phyloP scores from a whole-genome alignment of 2,329 filamentous ascomycete species.

The Hirsutella minnesotensis region DNA sequence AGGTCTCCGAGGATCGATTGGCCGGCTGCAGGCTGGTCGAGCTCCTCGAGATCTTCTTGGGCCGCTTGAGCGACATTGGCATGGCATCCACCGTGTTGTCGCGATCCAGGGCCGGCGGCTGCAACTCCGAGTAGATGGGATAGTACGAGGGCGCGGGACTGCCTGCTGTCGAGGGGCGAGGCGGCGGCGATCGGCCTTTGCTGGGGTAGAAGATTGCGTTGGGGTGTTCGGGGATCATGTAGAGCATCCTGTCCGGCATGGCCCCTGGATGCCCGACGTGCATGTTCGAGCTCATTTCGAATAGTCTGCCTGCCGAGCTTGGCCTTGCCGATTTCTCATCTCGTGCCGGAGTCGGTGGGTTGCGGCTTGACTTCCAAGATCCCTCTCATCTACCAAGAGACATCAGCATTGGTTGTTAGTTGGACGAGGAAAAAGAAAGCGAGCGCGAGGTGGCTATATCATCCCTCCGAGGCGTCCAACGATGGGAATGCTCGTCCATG shows the following conservation, averaged over 20 bases:
- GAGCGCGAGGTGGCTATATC: neutral
- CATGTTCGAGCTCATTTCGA: conserved; percentile 9
- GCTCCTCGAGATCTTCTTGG: conserved; percentile 21
- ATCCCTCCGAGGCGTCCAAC: too few species aligned
- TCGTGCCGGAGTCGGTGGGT: neutral
- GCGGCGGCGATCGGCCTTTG: conserved; percentile 1
- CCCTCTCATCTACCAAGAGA: neutral
- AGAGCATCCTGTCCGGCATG: conserved; percentile 6
- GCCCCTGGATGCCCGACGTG: conserved; percentile 6
- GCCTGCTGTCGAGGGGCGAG: conserved; percentile 5
- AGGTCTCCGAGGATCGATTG: conserved; percentile 11
- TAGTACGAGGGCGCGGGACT: conserved; percentile 11
- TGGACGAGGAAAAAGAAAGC: neutral
- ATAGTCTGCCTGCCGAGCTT: neutral
- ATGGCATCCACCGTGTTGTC: conserved; percentile 11
- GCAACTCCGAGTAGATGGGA: conserved; percentile 19
- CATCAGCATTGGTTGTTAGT: neutral
- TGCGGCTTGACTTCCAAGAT: neutral
- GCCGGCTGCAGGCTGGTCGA: neutral
- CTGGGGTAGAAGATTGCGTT: neutral
- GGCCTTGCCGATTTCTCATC: neutral
- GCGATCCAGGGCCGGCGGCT: conserved; percentile 13
- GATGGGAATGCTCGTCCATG: neutral
- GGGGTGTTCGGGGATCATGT: conserved; percentile 2
- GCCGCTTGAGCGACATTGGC: conserved; percentile 20